A percentile compares a stretch with the other conserved stretches of the same genome.
Evolutionary conservation across 2,329 filamentous ascomycete genomes (phyloP).

Genomic region (Blumeriella jaapii): DNA sequence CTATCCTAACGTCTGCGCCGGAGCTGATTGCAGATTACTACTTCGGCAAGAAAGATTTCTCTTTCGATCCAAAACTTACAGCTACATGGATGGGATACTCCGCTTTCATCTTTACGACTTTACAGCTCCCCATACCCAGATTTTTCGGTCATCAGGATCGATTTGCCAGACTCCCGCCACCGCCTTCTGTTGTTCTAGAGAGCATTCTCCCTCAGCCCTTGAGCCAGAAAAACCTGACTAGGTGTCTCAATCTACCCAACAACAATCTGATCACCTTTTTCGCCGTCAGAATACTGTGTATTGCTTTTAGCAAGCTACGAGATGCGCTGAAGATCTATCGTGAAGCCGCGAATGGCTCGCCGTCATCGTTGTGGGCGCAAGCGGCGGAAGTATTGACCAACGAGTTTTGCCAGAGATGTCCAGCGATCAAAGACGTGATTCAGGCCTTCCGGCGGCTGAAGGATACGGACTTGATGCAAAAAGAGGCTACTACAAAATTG

Average conservation of each 20-base stretch:
- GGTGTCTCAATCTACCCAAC: constrained; percentile 67
- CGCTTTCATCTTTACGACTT: constrained; percentile 71
- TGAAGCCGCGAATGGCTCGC: constrained; percentile 27
- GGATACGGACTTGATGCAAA: constrained; percentile 59
- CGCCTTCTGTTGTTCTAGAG: constrained; percentile 67
- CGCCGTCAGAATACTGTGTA: constrained; percentile 64
- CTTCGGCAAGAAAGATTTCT: constrained; percentile 64
- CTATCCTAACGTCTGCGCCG: constrained; percentile 70
- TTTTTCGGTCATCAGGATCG: constrained; percentile 56
- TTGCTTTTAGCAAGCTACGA: constrained; percentile 69
- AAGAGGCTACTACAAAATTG: constrained; percentile 67
- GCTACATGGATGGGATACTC: constrained; percentile 94
- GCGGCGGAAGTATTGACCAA: constrained; percentile 55
- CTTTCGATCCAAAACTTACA: constrained; percentile 83
- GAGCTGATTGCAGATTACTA: constrained; percentile 88
- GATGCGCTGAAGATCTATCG: constrained; percentile 32
- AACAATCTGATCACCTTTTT: constrained; percentile 80
- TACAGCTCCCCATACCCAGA: constrained; percentile 61
- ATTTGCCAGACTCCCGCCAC: constrained; percentile 60
- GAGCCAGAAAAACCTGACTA: constrained; percentile 65
- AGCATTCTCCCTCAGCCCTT: constrained; percentile 77
- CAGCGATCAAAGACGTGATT: constrained; percentile 72
- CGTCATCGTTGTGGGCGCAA: constrained; percentile 51
- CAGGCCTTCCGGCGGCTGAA: constrained; percentile 58
- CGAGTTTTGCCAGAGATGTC: constrained; percentile 68